A percentile compares a stretch with the other conserved stretches of the same genome.
phyloP scores from a whole-genome alignment of 75 land plant species.

The Picea sitchensis region DNA sequence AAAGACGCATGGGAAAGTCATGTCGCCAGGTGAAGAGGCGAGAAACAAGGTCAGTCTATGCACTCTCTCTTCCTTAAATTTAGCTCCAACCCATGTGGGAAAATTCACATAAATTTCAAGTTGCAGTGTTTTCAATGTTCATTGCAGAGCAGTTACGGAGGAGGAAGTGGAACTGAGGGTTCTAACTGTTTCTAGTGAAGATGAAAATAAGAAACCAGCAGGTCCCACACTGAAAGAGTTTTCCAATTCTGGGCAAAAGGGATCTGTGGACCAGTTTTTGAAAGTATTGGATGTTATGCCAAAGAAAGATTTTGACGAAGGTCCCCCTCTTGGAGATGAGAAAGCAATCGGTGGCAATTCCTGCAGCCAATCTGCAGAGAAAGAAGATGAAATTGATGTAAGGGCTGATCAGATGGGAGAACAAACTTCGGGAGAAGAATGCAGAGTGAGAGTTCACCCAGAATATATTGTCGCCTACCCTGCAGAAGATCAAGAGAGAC shows the following conservation, averaged over 20 bases:
- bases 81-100: too few species aligned
- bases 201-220: neutral
- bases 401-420: neutral
- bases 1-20: conserved; percentile 50
- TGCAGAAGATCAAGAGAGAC: neutral
- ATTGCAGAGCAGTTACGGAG: neutral
- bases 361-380: conserved; percentile 1
- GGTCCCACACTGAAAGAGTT: neutral
- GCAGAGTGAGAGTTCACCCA: neutral
- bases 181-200: neutral
- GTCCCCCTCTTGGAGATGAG: neutral
- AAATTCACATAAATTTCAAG: too few species aligned
- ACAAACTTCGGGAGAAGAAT: conserved; percentile 4
- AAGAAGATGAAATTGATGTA: neutral
- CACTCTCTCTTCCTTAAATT: too few species aligned
- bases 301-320: neutral
- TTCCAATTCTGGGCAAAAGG: neutral
- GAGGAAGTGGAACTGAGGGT: neutral
- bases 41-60: too few species aligned
- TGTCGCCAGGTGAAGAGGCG: conserved; percentile 45
- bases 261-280: neutral
- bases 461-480: neutral
- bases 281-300: neutral
- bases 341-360: neutral
- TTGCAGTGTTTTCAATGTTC: too few species aligned